Percentiles rank a stretch among this genome's conserved stretches.
These are phyloP conservation scores for Daldinia sp. DNA, from an alignment of 2,329 filamentous ascomycete genomes.

Conservation along the genomic window DNA sequence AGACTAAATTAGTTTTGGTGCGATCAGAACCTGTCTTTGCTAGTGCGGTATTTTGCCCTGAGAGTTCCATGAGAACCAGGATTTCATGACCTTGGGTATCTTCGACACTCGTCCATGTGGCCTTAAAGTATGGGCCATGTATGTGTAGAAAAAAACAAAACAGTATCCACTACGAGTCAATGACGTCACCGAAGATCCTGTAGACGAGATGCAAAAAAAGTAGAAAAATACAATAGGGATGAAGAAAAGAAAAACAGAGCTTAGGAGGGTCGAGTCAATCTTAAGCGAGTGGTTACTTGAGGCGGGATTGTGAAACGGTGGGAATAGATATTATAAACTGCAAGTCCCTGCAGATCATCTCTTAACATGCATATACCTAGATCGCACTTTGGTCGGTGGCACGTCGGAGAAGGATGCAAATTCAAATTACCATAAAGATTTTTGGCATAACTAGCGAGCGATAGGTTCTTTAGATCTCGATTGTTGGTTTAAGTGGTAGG, in stretches of 20 bases:
- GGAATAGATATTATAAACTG: conserved; percentile 13
- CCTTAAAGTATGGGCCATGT: conserved; percentile 9
- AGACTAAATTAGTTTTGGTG: conserved; percentile 21
- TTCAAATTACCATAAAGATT: conserved; percentile 12
- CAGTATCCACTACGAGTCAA: conserved; percentile 3
- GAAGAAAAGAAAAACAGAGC: neutral
- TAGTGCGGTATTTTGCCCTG: conserved; percentile 10
- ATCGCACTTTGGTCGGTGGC: conserved; percentile 5
- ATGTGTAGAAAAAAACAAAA: conserved; percentile 4
- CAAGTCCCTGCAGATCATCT: conserved; percentile 30
- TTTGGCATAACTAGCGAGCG: conserved; percentile 14
- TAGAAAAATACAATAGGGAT: neutral
- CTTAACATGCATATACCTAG: conserved; percentile 33
- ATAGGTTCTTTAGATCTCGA: conserved; percentile 29
- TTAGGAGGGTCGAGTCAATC: neutral
- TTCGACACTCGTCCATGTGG: conserved; percentile 6
- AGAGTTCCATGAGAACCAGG: conserved; percentile 7
- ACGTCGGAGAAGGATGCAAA: conserved; percentile 8
- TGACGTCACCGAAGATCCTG: conserved; percentile 20
- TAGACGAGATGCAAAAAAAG: neutral
- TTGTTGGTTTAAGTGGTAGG: conserved; percentile 30
- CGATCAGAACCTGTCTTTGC: conserved; percentile 13
- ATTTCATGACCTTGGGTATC: conserved; percentile 1
- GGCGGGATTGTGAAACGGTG: neutral
- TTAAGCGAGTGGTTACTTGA: neutral